Conservation (phyloP, 2,329 filamentous ascomycete species). For the Diaporthe amygdali region DNA sequence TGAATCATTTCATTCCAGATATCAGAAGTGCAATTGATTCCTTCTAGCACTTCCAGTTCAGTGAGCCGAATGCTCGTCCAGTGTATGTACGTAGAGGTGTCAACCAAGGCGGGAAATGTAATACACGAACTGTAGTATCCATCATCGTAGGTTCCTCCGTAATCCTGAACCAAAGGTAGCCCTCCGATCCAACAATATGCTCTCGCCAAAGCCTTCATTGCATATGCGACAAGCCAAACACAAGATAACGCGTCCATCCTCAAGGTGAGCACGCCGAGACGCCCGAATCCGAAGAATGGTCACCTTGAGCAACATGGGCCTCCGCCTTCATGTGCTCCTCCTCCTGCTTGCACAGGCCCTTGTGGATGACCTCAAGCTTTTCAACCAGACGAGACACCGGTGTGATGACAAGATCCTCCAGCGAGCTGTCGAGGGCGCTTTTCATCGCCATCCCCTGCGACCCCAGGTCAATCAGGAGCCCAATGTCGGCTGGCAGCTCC, state of each 20-base stretch:
- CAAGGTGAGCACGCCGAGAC: slow-evolving; percentile 9
- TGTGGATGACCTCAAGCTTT: not conserved
- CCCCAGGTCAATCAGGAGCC: not conserved
- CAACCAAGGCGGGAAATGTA: not conserved
- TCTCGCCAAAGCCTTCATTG: not conserved
- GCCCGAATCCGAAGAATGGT: slow-evolving; percentile 1
- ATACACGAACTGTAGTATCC: not conserved
- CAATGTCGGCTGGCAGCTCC: not conserved
- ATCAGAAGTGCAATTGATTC: not conserved
- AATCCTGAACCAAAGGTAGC: not conserved
- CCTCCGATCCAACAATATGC: not conserved
- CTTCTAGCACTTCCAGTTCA: not conserved
- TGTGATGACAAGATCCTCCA: not conserved
- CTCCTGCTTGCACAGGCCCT: not conserved
- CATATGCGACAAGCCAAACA: not conserved
- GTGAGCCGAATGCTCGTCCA: not conserved
- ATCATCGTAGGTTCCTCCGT: not conserved
- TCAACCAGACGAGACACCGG: not conserved
- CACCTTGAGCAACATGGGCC: not conserved
- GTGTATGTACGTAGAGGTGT: not conserved
- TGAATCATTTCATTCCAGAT: not conserved
- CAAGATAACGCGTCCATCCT: not conserved
- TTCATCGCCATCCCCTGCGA: not conserved
- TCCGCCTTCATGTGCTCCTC: not conserved
- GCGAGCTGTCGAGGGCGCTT: not conserved